A percentile compares a stretch with the other conserved stretches of the same genome.
phyloP scores from a whole-genome alignment of 805 yeast species.

The Saccharomycopsis microspora region DNA sequence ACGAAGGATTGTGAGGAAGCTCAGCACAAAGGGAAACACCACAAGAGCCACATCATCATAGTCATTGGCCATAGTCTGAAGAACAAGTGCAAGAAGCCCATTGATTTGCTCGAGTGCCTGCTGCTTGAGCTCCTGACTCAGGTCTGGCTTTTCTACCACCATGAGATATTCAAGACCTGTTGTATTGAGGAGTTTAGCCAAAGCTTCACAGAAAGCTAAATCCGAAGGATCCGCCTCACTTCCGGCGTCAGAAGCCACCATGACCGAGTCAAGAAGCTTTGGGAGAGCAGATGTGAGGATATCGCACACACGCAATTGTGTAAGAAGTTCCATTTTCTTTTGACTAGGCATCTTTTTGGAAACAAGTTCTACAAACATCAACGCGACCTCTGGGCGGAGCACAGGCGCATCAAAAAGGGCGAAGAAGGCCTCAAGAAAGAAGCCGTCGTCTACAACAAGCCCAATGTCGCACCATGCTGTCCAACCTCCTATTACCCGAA shows the following conservation, averaged over 20 bases:
- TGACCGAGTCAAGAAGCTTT: slow-evolving; percentile 22
- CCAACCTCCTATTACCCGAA: slow-evolving; percentile 70
- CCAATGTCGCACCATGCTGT: slow-evolving; percentile 88
- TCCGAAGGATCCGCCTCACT: slow-evolving; percentile 25
- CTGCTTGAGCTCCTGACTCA: slow-evolving; percentile 26
- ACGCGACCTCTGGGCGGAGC: slow-evolving; percentile 48
- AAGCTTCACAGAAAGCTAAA: slow-evolving; percentile 60
- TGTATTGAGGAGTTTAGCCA: slow-evolving; percentile 63
- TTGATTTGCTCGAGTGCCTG: slow-evolving; percentile 33
- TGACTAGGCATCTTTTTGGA: slow-evolving; percentile 47
- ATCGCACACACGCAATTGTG: slow-evolving; percentile 43
- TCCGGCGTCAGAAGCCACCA: slow-evolving; percentile 6
- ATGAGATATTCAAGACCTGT: slow-evolving; percentile 69
- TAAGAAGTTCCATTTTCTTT: slow-evolving; percentile 54
- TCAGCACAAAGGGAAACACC: slow-evolving; percentile 71
- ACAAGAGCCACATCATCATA: slow-evolving; percentile 83
- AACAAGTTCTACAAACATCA: slow-evolving; percentile 40
- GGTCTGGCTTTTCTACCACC: slow-evolving; percentile 47
- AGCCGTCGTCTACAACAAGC: slow-evolving; percentile 43
- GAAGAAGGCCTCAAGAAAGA: slow-evolving; percentile 43
- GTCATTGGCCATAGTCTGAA: slow-evolving; percentile 65
- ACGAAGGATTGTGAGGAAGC: slow-evolving; percentile 59
- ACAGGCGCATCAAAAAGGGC: slow-evolving; percentile 38
- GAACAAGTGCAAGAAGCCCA: slow-evolving; percentile 59
- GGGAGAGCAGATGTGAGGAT: slow-evolving; percentile 20